A percentile compares a stretch with the other conserved stretches of the same genome.
Evolutionary conservation across 352 stramenopile species (phyloP).

Genomic region (Elongisporangium prolatum): DNA sequence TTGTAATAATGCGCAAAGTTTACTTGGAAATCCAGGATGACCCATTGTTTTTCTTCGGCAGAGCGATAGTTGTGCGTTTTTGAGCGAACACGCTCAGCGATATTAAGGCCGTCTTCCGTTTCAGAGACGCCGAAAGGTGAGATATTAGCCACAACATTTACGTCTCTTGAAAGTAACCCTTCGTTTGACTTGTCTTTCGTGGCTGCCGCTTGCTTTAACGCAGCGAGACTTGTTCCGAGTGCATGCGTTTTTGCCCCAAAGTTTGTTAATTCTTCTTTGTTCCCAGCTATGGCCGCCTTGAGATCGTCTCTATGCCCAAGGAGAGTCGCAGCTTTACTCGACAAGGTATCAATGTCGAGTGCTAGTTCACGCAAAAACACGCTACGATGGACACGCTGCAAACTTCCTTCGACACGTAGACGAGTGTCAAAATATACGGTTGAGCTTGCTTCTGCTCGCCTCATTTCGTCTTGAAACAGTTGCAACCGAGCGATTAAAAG

Average conservation of each 20-base stretch:
- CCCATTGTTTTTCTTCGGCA: conserved; percentile 60
- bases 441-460: conserved; percentile 17
- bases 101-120: not conserved
- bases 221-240: conserved; percentile 28
- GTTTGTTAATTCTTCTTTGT: conserved; percentile 28
- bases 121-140: not conserved
- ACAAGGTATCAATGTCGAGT: conserved; percentile 29
- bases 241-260: conserved; percentile 26
- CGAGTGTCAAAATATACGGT: conserved; percentile 62
- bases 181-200: not conserved
- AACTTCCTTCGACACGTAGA: conserved; percentile 43
- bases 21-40: conserved; percentile 54
- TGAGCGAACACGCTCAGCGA: conserved; percentile 32
- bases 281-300: conserved; percentile 9
- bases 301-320: conserved; percentile 5
- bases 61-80: conserved; percentile 47
- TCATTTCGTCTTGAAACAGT: conserved; percentile 30
- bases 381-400: conserved; percentile 44
- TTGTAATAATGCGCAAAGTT: conserved; percentile 76
- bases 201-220: conserved; percentile 21
- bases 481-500: conserved; percentile 20
- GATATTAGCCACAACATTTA: not conserved
- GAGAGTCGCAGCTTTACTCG: conserved; percentile 8
- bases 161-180: not conserved
- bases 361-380: conserved; percentile 39